Conservation (phyloP, 2,329 filamentous ascomycete species). For the Alternaria rosae region DNA sequence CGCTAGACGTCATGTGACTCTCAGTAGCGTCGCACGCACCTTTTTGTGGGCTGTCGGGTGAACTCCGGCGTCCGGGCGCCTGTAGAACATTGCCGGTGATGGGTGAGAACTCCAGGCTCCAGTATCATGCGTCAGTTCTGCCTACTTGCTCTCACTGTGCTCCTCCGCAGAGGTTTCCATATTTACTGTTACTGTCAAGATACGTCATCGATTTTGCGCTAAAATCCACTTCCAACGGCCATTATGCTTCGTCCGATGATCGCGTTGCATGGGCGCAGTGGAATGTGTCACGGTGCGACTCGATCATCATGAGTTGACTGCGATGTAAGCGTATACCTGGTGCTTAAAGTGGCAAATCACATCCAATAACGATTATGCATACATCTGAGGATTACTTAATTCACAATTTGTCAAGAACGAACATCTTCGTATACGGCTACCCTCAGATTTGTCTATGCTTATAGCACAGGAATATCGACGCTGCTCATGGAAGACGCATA, state of each 20-base stretch:
- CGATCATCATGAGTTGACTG: background rate
- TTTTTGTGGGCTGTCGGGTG: background rate
- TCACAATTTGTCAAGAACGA: background rate
- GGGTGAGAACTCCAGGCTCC: background rate
- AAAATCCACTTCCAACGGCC: background rate
- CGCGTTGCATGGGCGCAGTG: background rate
- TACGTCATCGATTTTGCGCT: background rate
- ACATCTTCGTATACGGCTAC: background rate
- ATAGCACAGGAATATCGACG: background rate
- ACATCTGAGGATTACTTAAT: background rate
- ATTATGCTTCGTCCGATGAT: background rate
- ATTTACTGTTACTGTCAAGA: background rate
- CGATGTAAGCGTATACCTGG: background rate
- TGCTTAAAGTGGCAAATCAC: background rate
- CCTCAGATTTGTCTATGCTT: background rate
- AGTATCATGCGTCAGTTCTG: background rate
- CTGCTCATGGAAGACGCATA: background rate
- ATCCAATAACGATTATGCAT: background rate
- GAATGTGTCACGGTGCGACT: background rate
- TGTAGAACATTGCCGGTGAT: background rate
- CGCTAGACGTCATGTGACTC: background rate
- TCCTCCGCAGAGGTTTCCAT: background rate
- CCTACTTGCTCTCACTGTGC: background rate
- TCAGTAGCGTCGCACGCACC: background rate
- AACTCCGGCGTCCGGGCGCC: background rate